Conservation (phyloP, 1,139 yeast species). For the Magnusiomyces sp. region DNA sequence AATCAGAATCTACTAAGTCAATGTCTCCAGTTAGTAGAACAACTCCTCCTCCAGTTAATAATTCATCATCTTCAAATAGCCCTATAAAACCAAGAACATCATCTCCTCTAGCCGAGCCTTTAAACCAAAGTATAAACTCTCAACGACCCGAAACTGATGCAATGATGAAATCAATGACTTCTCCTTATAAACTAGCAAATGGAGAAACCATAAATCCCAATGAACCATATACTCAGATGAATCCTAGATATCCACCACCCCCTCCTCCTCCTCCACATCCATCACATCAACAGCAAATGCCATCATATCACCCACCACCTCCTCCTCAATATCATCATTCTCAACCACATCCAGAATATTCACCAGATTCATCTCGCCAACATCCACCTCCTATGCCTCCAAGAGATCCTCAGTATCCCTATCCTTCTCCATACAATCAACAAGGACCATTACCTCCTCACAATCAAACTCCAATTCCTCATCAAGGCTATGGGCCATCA, state of each 20-base stretch:
- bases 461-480: not conserved
- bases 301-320: not conserved
- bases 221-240: not conserved
- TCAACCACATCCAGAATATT: not conserved
- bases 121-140: no score
- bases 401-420: not conserved
- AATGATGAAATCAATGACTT: no score
- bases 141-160: no score
- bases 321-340: not conserved
- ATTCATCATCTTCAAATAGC: no score
- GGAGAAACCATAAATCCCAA: no score
- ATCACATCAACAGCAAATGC: not conserved
- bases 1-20: no score
- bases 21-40: no score
- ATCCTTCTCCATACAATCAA: not conserved
- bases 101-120: no score
- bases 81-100: no score
- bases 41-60: no score
- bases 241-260: slow-evolving; percentile 4
- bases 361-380: not conserved
- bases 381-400: not conserved
- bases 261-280: slow-evolving; percentile 7
- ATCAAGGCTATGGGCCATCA: not conserved
- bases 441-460: not conserved
- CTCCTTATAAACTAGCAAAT: no score